Base-by-base conservation (phyloP, 106 monocot genomes). In the Hemerocallis citrina region DNA sequence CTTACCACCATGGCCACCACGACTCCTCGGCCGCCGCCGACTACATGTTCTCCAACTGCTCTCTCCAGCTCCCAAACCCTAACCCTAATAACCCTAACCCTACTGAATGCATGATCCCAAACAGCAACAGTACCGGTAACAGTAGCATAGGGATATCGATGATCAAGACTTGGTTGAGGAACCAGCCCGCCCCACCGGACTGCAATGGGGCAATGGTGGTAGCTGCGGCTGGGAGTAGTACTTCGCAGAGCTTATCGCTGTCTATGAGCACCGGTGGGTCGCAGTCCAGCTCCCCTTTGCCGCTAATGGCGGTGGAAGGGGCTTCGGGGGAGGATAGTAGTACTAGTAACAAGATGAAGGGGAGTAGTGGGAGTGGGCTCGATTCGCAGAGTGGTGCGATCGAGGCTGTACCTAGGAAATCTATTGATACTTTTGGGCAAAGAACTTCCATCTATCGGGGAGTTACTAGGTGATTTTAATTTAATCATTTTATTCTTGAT, bases 361-460 rank as follows among this genome's bases (percentile, higher is more conserved):
- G 31, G 0, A 46, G 39, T 0, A 65, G 52, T 3, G 32, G 47
- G 7, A 65, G 52, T 10, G 68, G 46, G 23, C 56, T 74, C 20
- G 88, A 89, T 56, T 68, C 69, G 2, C 79, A 85, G 32, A 72
- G 57, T 2, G 86, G 79, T 38, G 70, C 71, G 0, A 72, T 77
- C 0, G 94, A 82, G 55, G 76, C 74, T 2, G 74, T 66, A 34
- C 79, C 81, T 0, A 82, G 79, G 63, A 93, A 93, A 63, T 77
- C 93, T 2, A 71, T 83, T 4, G 89, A 95, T 64, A 95, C 90
- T 0, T 95, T 90, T 17, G 95, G 95, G 57, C 95, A 95, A 51
- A 70, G 95, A 19, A 95, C 95, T 43, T 95, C 95, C 33, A 95
- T 95, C 36, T 95, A 95, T 61, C 80, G 95, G 0, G 95, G 95